Base-by-base conservation (phyloP, 1,139 yeast species). In the Spathaspora sp. region DNA sequence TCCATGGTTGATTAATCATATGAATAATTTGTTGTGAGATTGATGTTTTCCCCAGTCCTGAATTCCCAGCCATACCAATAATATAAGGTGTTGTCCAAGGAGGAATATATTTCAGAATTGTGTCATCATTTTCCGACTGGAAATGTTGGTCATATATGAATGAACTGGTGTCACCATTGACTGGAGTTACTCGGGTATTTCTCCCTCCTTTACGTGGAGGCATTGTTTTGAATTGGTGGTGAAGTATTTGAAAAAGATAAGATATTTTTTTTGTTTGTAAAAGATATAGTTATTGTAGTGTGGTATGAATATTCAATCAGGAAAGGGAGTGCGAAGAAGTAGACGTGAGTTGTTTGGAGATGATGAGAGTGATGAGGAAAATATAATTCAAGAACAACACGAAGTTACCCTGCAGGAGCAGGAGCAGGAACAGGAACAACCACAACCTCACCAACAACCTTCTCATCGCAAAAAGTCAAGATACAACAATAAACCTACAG, bases 51-150 rank as follows among this genome's bases (percentile, higher is more conserved):
- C 99, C 99, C 0, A 96, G 87, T 1, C 98, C 99, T 18, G 96
- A 86, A 47, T 87, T 83, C 1, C 99, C 99, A 0, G 97, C 97
- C 16, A 93, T 81, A 6, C 97, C 99, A 52, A 93, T 91, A 43
- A 93, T 84, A 60, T 90, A 93, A 0, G 98, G 98, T 50, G 89
- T 90, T 2, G 89, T 84, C 98, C 98, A 93, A 20, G 98, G 98
- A 2, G 98, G 98, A 13, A 81, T 78, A 59, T 88, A 87, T 24
- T 31, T 31, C 36, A 31, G 36, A 15, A 31, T 31, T 15, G 36
- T 6, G 4, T 31, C 15, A 4, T 31, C 36, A 9, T 29, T n/a
- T 2, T 15, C 10, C 16, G 8, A n/a, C 4, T 31, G 10, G 13
- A 7, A 3, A 29, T 31, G 7, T 13, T n/a, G 36, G 18, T 31